A percentile compares a stretch with the other conserved stretches of the same genome.
phyloP scores from a whole-genome alignment of 441 rosid genomes.

The Syzygium syzygioides region DNA sequence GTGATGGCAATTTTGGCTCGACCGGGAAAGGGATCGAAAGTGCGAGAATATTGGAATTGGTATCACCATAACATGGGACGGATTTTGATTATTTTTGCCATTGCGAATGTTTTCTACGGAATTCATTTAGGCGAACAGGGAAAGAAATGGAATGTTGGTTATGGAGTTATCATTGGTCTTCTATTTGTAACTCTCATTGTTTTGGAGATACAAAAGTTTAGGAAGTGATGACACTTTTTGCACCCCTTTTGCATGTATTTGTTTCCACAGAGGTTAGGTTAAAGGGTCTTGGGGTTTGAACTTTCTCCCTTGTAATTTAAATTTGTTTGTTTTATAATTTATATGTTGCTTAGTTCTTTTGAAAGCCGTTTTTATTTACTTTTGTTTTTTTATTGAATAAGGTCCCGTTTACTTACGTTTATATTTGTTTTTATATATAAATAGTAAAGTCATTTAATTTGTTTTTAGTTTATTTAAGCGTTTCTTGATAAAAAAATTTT shows the following conservation, averaged over 20 bases:
- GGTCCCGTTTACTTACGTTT: not conserved
- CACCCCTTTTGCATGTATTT: not conserved
- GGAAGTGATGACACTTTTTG: conserved; percentile 11
- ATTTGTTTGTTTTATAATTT: not conserved
- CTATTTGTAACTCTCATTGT: conserved; percentile 25
- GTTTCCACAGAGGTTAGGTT: not conserved
- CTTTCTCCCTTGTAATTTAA: not conserved
- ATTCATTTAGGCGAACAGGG: conserved; percentile 49
- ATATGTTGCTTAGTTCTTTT: not conserved
- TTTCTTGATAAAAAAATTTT: not conserved
- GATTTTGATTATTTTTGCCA: conserved; percentile 24
- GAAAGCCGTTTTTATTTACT: not conserved
- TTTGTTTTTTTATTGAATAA: not conserved
- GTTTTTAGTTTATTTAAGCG: not conserved
- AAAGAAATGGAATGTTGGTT: conserved; percentile 44
- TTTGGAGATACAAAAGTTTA: conserved; percentile 39
- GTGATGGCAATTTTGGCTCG: conserved; percentile 53
- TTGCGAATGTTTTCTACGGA: conserved; percentile 72
- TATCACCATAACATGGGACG: conserved; percentile 45
- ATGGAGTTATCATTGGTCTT: conserved; percentile 32
- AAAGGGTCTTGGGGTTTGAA: not conserved
- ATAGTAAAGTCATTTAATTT: not conserved
- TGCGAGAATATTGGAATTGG: conserved; percentile 75
- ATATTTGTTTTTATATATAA: not conserved
- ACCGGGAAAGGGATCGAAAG: conserved; percentile 45